phyloP scores from a whole-genome alignment of 1,284 basidiomycete species.

The Sporisorium iseilematis-ciliati region DNA sequence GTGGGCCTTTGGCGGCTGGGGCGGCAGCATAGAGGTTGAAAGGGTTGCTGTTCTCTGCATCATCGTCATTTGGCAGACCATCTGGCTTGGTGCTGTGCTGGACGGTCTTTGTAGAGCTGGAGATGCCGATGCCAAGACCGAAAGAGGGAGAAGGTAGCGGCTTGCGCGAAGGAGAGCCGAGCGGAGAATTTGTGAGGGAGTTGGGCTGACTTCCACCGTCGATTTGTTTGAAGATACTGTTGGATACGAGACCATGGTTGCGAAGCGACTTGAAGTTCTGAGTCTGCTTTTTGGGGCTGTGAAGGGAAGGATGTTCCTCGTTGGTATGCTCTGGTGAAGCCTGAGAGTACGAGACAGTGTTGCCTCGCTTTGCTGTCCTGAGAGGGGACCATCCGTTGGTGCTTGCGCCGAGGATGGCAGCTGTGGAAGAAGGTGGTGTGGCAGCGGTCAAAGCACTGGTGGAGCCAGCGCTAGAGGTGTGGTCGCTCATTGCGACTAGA shows the following conservation, averaged over 20 bases:
- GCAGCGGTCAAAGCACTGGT: constrained; percentile 12
- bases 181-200: constrained; percentile 28
- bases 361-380: constrained; percentile 31
- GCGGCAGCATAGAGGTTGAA: constrained; percentile 33
- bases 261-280: constrained; percentile 56
- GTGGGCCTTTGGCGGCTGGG: constrained; percentile 15
- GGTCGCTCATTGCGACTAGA: constrained; percentile 39
- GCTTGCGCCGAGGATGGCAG: constrained; percentile 61
- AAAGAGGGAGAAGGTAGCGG: constrained; percentile 32
- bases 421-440: constrained; percentile 51
- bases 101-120: constrained; percentile 17
- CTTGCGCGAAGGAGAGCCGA: constrained; percentile 21
- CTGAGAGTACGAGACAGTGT: constrained; percentile 37
- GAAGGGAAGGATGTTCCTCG: constrained; percentile 44
- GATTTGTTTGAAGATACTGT: constrained; percentile 60
- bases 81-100: constrained; percentile 20
- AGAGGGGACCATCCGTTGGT: constrained; percentile 62
- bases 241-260: constrained; percentile 60
- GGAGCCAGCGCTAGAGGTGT: constrained; percentile 8
- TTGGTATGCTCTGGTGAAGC: constrained; percentile 26
- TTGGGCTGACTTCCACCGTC: constrained; percentile 29
- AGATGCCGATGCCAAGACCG: constrained; percentile 60
- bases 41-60: constrained; percentile 42
- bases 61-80: constrained; percentile 1
- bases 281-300: constrained; percentile 47